Conservation (phyloP, 129 eudicot species). For the Oenanthe sinensis region DNA sequence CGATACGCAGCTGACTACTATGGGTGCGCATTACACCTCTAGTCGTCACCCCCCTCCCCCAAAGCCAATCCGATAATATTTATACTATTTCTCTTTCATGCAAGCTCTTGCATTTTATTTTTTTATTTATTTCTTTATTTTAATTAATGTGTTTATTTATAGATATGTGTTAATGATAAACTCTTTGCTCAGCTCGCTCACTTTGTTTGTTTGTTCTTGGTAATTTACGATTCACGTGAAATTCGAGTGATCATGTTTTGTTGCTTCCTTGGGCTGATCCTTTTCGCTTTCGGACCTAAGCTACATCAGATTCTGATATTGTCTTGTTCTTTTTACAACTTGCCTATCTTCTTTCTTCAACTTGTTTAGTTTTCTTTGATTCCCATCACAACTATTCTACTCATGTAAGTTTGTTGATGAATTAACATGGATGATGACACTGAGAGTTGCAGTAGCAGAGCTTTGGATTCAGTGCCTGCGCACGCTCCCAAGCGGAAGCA, state of each 20-base stretch:
- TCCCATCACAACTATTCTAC: background rate
- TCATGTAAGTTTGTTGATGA: background rate
- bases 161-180: background rate
- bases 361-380: background rate
- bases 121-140: background rate
- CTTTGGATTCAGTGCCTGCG: conserved; percentile 40
- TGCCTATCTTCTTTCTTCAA: background rate
- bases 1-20: conserved; percentile 35
- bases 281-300: conserved; percentile 6
- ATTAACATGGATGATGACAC: conserved; percentile 46
- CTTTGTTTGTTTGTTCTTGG: conserved; percentile 25
- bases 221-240: conserved; percentile 23
- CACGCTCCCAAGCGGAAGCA: conserved; percentile 38
- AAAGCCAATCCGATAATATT: background rate
- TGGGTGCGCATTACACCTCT: conserved; percentile 57
- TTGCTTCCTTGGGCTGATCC: conserved; percentile 4
- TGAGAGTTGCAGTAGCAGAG: conserved; percentile 67
- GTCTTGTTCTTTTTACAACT: background rate
- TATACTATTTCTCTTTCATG: conserved; percentile 1
- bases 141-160: background rate
- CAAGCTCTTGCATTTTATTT: background rate
- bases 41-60: conserved; percentile 8
- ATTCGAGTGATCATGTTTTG: conserved; percentile 13
- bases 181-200: conserved; percentile 10
- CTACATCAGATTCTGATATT: background rate